phyloP scores from a whole-genome alignment of 1,139 yeast species.

The Yamadazyma sp. region DNA sequence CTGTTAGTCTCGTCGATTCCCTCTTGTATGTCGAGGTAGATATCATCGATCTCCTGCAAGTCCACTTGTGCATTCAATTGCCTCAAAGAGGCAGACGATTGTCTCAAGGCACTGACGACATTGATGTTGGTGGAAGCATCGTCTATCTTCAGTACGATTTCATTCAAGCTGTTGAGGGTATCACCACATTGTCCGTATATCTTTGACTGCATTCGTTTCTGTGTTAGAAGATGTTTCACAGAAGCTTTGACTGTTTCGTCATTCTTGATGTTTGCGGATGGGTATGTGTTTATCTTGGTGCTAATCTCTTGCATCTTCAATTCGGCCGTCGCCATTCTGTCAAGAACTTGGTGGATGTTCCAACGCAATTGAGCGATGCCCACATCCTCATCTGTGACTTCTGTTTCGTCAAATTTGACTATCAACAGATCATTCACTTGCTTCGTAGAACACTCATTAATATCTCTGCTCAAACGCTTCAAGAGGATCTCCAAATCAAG shows the following conservation, averaged over 20 bases:
- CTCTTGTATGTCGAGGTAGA: slow-evolving; percentile 43
- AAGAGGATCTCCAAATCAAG: slow-evolving; percentile 27
- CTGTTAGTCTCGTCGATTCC: slow-evolving; percentile 34
- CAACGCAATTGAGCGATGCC: slow-evolving; percentile 26
- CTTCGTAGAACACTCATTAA: slow-evolving; percentile 15
- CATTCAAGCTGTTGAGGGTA: slow-evolving; percentile 36
- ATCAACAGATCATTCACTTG: slow-evolving; percentile 16
- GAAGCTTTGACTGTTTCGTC: slow-evolving; percentile 12
- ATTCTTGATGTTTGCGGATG: slow-evolving; percentile 12
- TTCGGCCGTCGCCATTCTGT: slow-evolving; percentile 22
- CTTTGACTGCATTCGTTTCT: slow-evolving; percentile 15
- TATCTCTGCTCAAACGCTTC: slow-evolving; percentile 27
- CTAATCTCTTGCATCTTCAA: slow-evolving; percentile 23
- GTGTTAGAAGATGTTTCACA: slow-evolving; percentile 11
- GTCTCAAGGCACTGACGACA: slow-evolving; percentile 24
- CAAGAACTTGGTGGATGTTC: slow-evolving; percentile 21
- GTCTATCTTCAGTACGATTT: slow-evolving; percentile 44
- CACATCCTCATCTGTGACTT: slow-evolving; percentile 30
- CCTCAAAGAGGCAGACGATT: slow-evolving; percentile 28
- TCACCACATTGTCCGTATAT: slow-evolving; percentile 31
- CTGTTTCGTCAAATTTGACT: slow-evolving; percentile 22
- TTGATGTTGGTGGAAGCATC: slow-evolving; percentile 46
- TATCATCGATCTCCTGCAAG: slow-evolving; percentile 29
- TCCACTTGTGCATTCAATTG: slow-evolving; percentile 32
- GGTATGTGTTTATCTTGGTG: slow-evolving; percentile 15